Evolutionary conservation across 2,329 filamentous ascomycete species (phyloP).

Genomic region (Thermoascus crustaceus): DNA sequence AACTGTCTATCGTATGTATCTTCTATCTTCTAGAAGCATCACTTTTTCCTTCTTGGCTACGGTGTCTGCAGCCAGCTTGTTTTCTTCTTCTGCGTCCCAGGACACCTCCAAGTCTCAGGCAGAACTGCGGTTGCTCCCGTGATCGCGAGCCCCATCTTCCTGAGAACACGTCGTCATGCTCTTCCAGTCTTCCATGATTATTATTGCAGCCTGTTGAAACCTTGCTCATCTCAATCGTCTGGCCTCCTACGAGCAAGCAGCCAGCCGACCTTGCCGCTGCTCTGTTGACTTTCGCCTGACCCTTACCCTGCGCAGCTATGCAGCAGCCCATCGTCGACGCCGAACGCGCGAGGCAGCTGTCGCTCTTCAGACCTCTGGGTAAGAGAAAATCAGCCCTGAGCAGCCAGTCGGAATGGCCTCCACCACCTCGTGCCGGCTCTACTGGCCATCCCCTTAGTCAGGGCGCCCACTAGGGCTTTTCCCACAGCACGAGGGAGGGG

Average conservation of each 20-base stretch:
- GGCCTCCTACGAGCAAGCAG: too few species aligned
- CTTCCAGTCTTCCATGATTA: too few species aligned
- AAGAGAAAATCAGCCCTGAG: slow-evolving; percentile 13
- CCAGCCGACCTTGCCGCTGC: too few species aligned
- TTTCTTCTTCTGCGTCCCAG: slow-evolving; percentile 5
- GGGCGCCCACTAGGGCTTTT: background rate
- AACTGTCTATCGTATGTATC: slow-evolving; percentile 2
- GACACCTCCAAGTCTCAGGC: background rate
- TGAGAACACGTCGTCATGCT: too few species aligned
- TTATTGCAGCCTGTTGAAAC: too few species aligned
- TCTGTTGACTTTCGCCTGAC: too few species aligned
- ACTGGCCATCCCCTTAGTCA: slow-evolving; percentile 17
- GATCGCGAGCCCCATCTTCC: background rate
- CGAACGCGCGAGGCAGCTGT: slow-evolving; percentile 35
- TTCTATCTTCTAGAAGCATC: slow-evolving; percentile 12
- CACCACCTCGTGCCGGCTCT: slow-evolving; percentile 25
- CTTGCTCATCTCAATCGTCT: too few species aligned
- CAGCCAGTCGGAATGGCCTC: slow-evolving; percentile 25
- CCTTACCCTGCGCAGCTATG: slow-evolving; percentile 9
- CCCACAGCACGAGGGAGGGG: too few species aligned
- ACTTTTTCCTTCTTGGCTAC: slow-evolving; percentile 1
- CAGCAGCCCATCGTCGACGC: slow-evolving; percentile 20
- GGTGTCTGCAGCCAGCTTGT: background rate
- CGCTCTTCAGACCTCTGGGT: slow-evolving; percentile 39
- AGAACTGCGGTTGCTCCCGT: background rate